Evolutionary conservation across 306 rosid genomes (phyloP).

Genomic region (Clitoria ternatea): DNA sequence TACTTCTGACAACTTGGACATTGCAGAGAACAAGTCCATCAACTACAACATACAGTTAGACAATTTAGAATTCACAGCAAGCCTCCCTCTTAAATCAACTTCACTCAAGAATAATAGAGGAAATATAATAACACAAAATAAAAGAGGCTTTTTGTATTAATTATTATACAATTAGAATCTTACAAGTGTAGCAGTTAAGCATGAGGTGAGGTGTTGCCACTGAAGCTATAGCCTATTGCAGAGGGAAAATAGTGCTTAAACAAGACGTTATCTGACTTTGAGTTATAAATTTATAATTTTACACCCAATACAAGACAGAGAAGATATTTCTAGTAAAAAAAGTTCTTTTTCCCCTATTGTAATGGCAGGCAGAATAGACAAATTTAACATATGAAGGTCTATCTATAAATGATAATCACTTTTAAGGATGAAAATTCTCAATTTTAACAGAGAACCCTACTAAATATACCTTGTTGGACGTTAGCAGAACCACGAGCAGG

Average conservation of each 20-base stretch:
- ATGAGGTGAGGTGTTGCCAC: slow-evolving; percentile 2
- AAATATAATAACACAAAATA: slow-evolving; percentile 12
- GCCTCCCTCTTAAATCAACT: neutral
- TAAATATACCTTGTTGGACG: slow-evolving; percentile 48
- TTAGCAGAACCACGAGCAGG: slow-evolving; percentile 58
- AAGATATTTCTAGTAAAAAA: neutral
- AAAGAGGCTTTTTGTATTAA: neutral
- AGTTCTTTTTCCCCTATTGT: neutral
- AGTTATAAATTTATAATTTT: neutral
- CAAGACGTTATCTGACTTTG: neutral
- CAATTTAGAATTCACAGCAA: slow-evolving; percentile 29
- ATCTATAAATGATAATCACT: neutral
- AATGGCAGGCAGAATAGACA: neutral
- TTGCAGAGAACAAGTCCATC: slow-evolving; percentile 93
- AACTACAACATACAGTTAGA: slow-evolving; percentile 48
- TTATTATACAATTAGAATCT: neutral
- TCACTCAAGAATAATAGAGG: neutral
- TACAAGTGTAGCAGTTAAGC: neutral
- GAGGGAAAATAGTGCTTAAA: neutral
- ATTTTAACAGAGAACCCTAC: neutral
- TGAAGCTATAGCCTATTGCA: neutral
- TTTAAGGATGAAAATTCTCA: neutral
- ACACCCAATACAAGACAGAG: neutral
- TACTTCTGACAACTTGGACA: slow-evolving; percentile 63
- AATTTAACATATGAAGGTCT: slow-evolving; percentile 17